Percentiles rank a stretch among this genome's conserved stretches.
phyloP scores from a whole-genome alignment of 306 rosid genomes.

The Lathyrus aphaca region DNA sequence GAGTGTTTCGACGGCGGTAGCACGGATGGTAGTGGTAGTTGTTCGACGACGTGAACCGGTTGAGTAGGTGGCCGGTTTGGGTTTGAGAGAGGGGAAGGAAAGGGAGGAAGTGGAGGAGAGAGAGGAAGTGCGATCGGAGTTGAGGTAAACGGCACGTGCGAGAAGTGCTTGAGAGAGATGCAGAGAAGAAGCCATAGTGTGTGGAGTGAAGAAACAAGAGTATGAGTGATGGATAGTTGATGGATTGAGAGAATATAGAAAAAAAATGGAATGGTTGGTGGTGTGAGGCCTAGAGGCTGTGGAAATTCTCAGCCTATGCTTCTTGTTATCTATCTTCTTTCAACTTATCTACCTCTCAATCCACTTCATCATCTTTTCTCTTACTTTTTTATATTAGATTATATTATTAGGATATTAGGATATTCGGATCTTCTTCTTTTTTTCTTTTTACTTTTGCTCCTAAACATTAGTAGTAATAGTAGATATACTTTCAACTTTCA shows the following conservation, averaged over 20 bases:
- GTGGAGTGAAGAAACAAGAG: too few relatives aligned
- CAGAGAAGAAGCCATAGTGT: slow-evolving; percentile 53
- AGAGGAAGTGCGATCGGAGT: slow-evolving; percentile 62
- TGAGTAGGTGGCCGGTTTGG: slow-evolving; percentile 31
- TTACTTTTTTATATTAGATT: background rate
- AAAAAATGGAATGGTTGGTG: background rate
- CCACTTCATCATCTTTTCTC: background rate
- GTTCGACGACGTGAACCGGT: slow-evolving; percentile 1
- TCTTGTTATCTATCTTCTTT: slow-evolving; percentile 34
- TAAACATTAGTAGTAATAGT: too few relatives aligned
- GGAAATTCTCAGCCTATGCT: slow-evolving; percentile 46
- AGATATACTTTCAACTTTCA: too few relatives aligned
- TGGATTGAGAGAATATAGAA: background rate
- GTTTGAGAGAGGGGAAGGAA: slow-evolving; percentile 76
- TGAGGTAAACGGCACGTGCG: slow-evolving; percentile 67
- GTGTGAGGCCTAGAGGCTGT: slow-evolving; percentile 32
- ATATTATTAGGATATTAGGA: slow-evolving; percentile 17
- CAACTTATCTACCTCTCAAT: slow-evolving; percentile 49
- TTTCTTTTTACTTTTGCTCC: too few relatives aligned
- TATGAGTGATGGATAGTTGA: background rate
- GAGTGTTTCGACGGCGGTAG: slow-evolving; percentile 76
- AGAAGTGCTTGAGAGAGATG: slow-evolving; percentile 83
- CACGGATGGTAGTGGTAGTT: slow-evolving; percentile 23
- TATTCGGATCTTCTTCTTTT: slow-evolving; percentile 38
- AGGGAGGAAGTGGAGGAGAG: slow-evolving; percentile 49